These are phyloP conservation scores for Vachellia collinsii DNA, from an alignment of 306 rosid species.

Conservation along the genomic window DNA sequence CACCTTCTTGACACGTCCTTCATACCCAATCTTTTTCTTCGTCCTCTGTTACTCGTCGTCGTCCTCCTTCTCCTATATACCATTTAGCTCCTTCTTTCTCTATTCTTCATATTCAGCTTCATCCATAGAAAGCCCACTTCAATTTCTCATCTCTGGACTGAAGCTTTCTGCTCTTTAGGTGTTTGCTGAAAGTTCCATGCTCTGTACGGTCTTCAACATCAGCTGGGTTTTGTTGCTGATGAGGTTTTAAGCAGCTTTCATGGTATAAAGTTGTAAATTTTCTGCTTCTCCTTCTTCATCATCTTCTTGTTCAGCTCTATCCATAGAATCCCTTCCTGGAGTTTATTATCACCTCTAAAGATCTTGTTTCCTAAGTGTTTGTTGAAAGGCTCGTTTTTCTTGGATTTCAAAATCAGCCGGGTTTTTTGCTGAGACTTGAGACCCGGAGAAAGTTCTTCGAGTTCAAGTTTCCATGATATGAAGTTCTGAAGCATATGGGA, in stretches of 20 bases:
- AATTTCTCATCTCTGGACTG: slow-evolving; percentile 15
- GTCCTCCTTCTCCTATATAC: slow-evolving; percentile 48
- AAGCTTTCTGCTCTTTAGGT: neutral
- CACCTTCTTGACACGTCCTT: slow-evolving; percentile 69
- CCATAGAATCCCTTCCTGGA: neutral
- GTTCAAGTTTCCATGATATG: slow-evolving; percentile 24
- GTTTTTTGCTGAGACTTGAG: slow-evolving; percentile 24
- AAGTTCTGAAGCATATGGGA: slow-evolving; percentile 1
- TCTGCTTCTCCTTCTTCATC: neutral
- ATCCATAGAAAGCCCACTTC: slow-evolving; percentile 7
- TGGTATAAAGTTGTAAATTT: neutral
- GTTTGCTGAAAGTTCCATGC: slow-evolving; percentile 29
- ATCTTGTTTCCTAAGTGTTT: neutral
- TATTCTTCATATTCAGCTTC: slow-evolving; percentile 25
- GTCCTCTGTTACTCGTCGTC: slow-evolving; percentile 6
- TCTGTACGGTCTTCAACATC: neutral
- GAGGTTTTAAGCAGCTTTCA: slow-evolving; percentile 4
- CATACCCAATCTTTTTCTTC: slow-evolving; percentile 49
- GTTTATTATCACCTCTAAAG: neutral
- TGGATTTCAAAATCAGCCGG: slow-evolving; percentile 19
- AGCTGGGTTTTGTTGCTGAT: neutral
- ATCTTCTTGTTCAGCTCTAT: slow-evolving; percentile 14
- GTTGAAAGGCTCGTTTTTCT: slow-evolving; percentile 32
- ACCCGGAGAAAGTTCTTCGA: slow-evolving; percentile 34
- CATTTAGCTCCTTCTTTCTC: neutral